phyloP scores from a whole-genome alignment of 306 rosid species.

The Castanopsis chinensis region DNA sequence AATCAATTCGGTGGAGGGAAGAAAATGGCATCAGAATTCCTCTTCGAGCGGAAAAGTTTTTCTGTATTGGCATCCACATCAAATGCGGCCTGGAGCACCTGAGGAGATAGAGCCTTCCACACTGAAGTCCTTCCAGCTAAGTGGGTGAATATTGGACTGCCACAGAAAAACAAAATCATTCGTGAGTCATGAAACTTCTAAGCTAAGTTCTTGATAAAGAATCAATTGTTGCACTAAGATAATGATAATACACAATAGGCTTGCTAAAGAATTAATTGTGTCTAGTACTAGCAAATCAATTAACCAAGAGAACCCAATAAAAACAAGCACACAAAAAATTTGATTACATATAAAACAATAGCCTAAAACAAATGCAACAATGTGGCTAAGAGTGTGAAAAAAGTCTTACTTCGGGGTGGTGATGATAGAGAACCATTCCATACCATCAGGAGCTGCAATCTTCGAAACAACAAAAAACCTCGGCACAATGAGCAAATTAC shows the following conservation, averaged over 20 bases:
- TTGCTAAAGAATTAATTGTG: no score
- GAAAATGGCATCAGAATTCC: conserved; percentile 71
- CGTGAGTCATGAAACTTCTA: not conserved
- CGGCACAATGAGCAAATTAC: conserved; percentile 81
- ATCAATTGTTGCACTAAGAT: not conserved
- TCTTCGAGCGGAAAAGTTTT: conserved; percentile 71
- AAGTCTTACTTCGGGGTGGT: conserved; percentile 62
- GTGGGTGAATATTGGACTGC: conserved; percentile 84
- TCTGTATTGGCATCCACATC: conserved; percentile 58
- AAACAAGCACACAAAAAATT: not conserved
- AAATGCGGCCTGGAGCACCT: conserved; percentile 72
- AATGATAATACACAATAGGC: not conserved
- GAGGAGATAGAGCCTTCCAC: conserved; percentile 79
- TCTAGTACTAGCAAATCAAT: no score
- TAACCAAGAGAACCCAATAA: no score
- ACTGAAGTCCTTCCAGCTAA: conserved; percentile 75
- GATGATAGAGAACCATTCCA: conserved; percentile 93
- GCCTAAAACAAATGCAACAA: no score
- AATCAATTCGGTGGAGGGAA: conserved; percentile 74
- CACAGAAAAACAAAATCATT: not conserved
- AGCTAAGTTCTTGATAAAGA: not conserved
- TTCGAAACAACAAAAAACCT: conserved; percentile 83
- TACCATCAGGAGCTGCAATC: conserved; percentile 70
- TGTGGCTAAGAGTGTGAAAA: not conserved
- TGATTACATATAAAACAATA: no score